Evolutionary conservation across 2,329 filamentous ascomycete genomes (phyloP).

Genomic region (Drechslerella stenobrocha): DNA sequence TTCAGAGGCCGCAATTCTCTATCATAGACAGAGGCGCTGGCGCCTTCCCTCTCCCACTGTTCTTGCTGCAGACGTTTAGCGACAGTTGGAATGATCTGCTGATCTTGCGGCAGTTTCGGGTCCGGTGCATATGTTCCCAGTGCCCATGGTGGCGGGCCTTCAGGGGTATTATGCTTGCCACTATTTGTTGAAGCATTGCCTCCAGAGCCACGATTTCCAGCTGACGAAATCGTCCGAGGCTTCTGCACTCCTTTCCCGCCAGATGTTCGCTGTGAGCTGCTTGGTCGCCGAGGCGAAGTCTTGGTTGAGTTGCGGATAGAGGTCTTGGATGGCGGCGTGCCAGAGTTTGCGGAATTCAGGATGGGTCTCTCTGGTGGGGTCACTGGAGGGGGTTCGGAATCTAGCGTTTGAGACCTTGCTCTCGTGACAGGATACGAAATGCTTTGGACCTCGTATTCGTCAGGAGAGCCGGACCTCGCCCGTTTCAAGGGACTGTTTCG

Average conservation of each 20-base stretch:
- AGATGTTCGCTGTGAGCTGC: conserved; percentile 56
- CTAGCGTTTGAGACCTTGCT: conserved; percentile 32
- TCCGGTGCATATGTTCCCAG: conserved; percentile 94
- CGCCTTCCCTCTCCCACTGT: conserved; percentile 90
- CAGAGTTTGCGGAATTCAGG: conserved; percentile 17
- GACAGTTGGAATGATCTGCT: conserved; percentile 92
- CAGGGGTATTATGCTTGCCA: conserved; percentile 68
- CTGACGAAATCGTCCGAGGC: conserved; percentile 54
- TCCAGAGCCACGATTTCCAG: conserved; percentile 62
- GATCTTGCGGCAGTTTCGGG: conserved; percentile 86
- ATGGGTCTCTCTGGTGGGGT: conserved; percentile 52
- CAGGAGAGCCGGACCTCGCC: conserved; percentile 48
- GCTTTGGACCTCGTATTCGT: conserved; percentile 51
- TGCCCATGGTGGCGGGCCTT: conserved; percentile 95
- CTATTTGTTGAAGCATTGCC: conserved; percentile 64
- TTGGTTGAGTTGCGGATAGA: conserved; percentile 55
- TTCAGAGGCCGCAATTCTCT: conserved; percentile 83
- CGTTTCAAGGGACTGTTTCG: conserved; percentile 71
- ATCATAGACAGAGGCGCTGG: conserved; percentile 81
- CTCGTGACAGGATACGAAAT: conserved; percentile 46
- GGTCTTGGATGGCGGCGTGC: conserved; percentile 25
- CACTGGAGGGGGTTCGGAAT: conserved; percentile 31
- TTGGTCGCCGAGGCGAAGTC: conserved; percentile 54
- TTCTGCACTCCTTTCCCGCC: conserved; percentile 55
- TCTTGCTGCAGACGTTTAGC: conserved; percentile 89